Base-by-base conservation (phyloP, 2,329 filamentous ascomycete genomes). In the Lachnellula suecica region DNA sequence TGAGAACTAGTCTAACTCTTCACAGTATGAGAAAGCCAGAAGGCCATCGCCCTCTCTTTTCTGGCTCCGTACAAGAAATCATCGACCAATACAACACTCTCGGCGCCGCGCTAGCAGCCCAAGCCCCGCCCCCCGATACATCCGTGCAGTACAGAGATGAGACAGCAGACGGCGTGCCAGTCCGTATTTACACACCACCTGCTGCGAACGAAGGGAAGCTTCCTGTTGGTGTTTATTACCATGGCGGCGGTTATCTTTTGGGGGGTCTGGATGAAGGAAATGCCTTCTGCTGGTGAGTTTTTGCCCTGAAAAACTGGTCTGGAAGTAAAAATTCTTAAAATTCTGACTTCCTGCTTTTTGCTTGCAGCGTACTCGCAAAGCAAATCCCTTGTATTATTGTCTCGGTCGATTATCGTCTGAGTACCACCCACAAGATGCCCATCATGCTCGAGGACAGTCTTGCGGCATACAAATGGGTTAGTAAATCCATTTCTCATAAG, bases 211-310 rank as follows among this genome's bases (percentile, higher is more conserved):
- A n/a, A 11, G 49, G 47, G 41, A 60, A 54, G 29, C 57, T 71
- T 17, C 69, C 70, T 5, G 53, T 70, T 27, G 65, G 65, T 24
- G 59, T 72, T 7, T 72, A 66, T 55, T 64, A 55, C 44, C 68
- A 71, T 50, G 70, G 70, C 35, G 70, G 70, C 24, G 70, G 70
- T 2, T 72, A 58, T 48, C 59, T 67, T 43, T 60, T 60, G 6
- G 70, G 70, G 15, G 63, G 68, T 56, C 58, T 72, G 24, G 64
- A 71, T 49, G 61, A 42, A 45, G 24, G 40, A 42, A 19, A 9
- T 20, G n/a, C 11, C 10, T 20, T 10, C n/a, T 46, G 17, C 15
- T 23, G 13, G 24, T 15, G 15, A 17, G 2, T 22, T 8, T 10
- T 8, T n/a, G 6, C 11, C n/a, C 17, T 42, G 20, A 49, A 31